phyloP scores from a whole-genome alignment of 208 protist species.

The Leptomonas pyrrhocoris region DNA sequence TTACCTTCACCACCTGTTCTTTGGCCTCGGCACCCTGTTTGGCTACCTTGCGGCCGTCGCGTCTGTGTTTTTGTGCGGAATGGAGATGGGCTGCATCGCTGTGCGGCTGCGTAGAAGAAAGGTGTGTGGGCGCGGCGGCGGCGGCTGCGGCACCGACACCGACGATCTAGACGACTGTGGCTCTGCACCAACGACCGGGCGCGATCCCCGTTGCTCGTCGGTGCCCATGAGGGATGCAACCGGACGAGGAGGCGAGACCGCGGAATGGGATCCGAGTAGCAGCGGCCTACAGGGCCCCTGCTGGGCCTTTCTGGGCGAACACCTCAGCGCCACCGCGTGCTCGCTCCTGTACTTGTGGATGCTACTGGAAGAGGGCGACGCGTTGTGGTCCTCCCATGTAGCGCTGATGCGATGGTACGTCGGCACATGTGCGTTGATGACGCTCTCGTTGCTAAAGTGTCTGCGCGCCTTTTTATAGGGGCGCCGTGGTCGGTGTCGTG shows the following conservation, averaged over 20 bases:
- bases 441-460: slow-evolving; percentile 29
- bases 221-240: background rate
- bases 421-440: slow-evolving; percentile 35
- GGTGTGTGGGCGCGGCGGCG: background rate
- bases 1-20: slow-evolving; percentile 40
- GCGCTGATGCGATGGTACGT: slow-evolving; percentile 66
- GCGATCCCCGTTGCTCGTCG: background rate
- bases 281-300: background rate
- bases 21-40: slow-evolving; percentile 23
- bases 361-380: slow-evolving; percentile 54
- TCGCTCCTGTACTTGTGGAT: slow-evolving; percentile 51
- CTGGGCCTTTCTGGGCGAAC: slow-evolving; percentile 31
- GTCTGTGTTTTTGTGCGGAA: slow-evolving; percentile 35
- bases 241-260: background rate
- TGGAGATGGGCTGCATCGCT: slow-evolving; percentile 26
- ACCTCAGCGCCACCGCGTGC: slow-evolving; percentile 44
- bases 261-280: background rate
- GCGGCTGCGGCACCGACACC: background rate
- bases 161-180: background rate
- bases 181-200: background rate
- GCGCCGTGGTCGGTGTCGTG: background rate
- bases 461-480: slow-evolving; percentile 8
- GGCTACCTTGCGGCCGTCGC: slow-evolving; percentile 38
- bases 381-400: slow-evolving; percentile 48
- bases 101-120: slow-evolving; percentile 10